Percentiles rank a stretch among this genome's conserved stretches.
phyloP scores from a whole-genome alignment of 768 basidiomycete genomes.

The Hericium rajendrae region DNA sequence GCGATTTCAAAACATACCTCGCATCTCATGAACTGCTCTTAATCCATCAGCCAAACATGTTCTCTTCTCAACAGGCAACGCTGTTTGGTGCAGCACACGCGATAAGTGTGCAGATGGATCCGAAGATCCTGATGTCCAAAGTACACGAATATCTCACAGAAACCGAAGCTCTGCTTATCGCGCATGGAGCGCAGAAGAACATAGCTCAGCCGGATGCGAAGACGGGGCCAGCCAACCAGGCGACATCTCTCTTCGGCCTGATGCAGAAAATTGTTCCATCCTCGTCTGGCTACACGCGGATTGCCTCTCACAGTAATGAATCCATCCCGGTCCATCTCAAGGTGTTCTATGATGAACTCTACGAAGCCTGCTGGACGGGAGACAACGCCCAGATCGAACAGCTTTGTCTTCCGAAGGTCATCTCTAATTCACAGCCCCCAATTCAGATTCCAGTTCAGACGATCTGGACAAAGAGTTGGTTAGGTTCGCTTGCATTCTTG shows the following conservation, averaged over 20 bases:
- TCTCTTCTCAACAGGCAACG: background rate
- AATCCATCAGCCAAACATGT: no score
- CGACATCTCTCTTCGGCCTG: background rate
- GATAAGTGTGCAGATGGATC: no score
- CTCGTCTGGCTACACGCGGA: conserved; percentile 20
- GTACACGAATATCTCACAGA: background rate
- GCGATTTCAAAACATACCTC: background rate
- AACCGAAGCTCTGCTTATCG: background rate
- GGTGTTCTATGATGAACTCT: conserved; percentile 41
- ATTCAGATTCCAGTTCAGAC: conserved; percentile 37
- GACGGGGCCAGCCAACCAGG: background rate
- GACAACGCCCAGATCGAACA: conserved; percentile 40
- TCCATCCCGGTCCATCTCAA: conserved; percentile 26
- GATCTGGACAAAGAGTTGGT: conserved; percentile 7
- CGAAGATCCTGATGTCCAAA: no score
- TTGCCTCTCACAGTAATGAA: conserved; percentile 6
- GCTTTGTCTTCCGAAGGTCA: conserved; percentile 40
- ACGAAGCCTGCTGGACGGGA: conserved; percentile 44
- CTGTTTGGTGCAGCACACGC: background rate
- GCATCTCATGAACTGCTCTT: background rate
- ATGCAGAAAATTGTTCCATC: background rate
- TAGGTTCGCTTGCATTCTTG: conserved; percentile 5
- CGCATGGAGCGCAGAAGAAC: background rate
- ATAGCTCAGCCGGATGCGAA: no score
- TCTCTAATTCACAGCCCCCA: conserved; percentile 18